A percentile compares a stretch with the other conserved stretches of the same genome.
Evolutionary conservation across 2,329 filamentous ascomycete species (phyloP).

Genomic region (Myriosclerotinia duriaeana): DNA sequence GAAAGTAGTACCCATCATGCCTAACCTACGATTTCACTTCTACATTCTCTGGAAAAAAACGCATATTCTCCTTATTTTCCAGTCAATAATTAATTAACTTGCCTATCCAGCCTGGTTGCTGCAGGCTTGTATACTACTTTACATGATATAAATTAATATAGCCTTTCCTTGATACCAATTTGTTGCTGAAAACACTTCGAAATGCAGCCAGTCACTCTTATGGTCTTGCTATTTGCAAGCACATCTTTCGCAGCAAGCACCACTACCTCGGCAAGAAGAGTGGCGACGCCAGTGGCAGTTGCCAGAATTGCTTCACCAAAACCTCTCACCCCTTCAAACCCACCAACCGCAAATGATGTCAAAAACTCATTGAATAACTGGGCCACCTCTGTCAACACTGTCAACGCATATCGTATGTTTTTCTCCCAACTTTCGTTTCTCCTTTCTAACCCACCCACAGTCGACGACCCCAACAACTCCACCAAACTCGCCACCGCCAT

Average conservation of each 20-base stretch:
- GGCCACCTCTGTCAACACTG: constrained; percentile 27
- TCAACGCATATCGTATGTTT: constrained; percentile 28
- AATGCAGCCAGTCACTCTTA: constrained; percentile 11
- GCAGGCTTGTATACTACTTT: background rate
- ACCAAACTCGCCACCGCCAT: constrained; percentile 26
- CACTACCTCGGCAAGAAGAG: background rate
- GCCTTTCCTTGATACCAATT: background rate
- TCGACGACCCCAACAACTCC: constrained; percentile 21
- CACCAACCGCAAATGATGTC: constrained; percentile 27
- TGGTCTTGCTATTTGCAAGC: constrained; percentile 12
- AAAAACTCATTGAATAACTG: constrained; percentile 29
- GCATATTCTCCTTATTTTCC: background rate
- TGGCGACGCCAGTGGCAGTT: constrained; percentile 6
- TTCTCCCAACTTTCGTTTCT: background rate
- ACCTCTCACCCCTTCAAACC: constrained; percentile 25
- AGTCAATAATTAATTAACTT: constrained; percentile 8
- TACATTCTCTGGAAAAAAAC: constrained; percentile 2
- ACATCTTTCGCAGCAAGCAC: constrained; percentile 11
- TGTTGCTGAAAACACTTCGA: background rate
- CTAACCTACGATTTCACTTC: constrained; percentile 5
- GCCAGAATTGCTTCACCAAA: constrained; percentile 19
- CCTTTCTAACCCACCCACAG: constrained; percentile 5
- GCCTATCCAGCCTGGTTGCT: constrained; percentile 19
- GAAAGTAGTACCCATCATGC: constrained; percentile 10
- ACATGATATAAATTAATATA: constrained; percentile 15